Evolutionary conservation across 441 rosid genomes (phyloP), one percentile per base, ranked within the genome.

Genomic region (Macaranga tanarius): DNA sequence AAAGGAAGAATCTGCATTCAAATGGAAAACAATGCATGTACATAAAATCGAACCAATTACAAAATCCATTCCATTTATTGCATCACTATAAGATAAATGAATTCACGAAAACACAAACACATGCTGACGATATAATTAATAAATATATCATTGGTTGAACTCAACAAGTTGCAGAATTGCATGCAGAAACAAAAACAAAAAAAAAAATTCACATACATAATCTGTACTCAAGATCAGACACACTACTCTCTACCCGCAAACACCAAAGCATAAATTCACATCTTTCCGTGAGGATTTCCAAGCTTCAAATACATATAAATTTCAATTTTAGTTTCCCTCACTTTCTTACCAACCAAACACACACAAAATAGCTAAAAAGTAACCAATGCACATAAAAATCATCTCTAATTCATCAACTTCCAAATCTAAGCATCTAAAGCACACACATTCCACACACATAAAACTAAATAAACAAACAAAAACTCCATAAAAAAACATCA

Each of bases 341-440:
- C 19, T 70, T 7, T 59, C 63, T 19, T 26, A 20, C 74, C 56
- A 70, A 60, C 63, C 58, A 60, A 26, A 78, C 60, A 67, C 59
- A 56, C 45, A 38, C 17, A n/a, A 4, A 19, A 60, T n/a, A 34
- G 8, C 51, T 11, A 7, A 9, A 34, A 16, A 22, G 62, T 34
- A 56, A 64, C 19, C 16, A 55, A 42, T 17, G n/a, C 47, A 19
- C 13, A 55, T 40, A 45, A 2, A 45, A 67, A 54, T 9, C 38
- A 38, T 19, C 54, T 28, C 42, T 15, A 48, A 50, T 59, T 47
- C 64, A 68, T 40, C 62, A 63, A 61, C 56, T 62, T 70, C 16
- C 65, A 54, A 76, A 80, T 68, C 77, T 67, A 47, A 42, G 48
- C 77, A 40, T 68, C 55, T 17, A 11, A 20, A 17, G 2, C 20